Base-by-base conservation (phyloP, 2,329 filamentous ascomycete genomes). In the Clarireedia hainanense region DNA sequence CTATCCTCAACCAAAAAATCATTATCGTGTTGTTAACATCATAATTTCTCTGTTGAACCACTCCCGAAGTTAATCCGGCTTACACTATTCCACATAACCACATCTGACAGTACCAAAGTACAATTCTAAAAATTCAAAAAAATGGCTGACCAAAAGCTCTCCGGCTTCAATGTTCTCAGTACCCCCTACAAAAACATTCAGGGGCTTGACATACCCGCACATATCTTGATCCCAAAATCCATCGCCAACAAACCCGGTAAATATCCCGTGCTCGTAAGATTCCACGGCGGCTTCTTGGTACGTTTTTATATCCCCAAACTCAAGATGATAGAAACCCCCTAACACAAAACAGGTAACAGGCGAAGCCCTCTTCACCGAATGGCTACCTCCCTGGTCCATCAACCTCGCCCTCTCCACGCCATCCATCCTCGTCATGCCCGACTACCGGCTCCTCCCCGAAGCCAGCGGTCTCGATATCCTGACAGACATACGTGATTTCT, bases 381-480 rank as follows among this genome's bases (percentile, higher is more conserved):
- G 49, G 49, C 12, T 51, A 15, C 10, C 39, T 9, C 1, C 12
- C 5, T 51, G 49, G 49, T 12, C 4, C 2, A n/a, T 51, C 0
- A 27, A 51, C 26, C 37, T 51, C n/a, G 49, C 30, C 6, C 10
- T 30, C 10, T 6, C 20, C 1, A 51, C 20, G 14, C 17, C 12
- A 6, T 74, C 76, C 17, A 71, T 80, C 24, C 65, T 75, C 27
- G 61, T 80, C 6, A 67, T 71, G 2, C 73, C 76, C 0, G 75
- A 77, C 64, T 77, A 80, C 65, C 75, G 77, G 9, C 72, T 80
- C 3, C 56, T 77, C n/a, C 77, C 77, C 23, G 76, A 79, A 57
- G 67, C 73, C 49, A 74, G 56, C 20, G 74, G 74, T 36, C 50
- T 65, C 3, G 73, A 79, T 15, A 75, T 79, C 55, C 67, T 77